A percentile compares a stretch with the other conserved stretches of the same genome.
These are phyloP conservation scores for Rhizophagus sp. DNA, from an alignment of 192 early-diverging fungal genomes.

Conservation along the genomic window DNA sequence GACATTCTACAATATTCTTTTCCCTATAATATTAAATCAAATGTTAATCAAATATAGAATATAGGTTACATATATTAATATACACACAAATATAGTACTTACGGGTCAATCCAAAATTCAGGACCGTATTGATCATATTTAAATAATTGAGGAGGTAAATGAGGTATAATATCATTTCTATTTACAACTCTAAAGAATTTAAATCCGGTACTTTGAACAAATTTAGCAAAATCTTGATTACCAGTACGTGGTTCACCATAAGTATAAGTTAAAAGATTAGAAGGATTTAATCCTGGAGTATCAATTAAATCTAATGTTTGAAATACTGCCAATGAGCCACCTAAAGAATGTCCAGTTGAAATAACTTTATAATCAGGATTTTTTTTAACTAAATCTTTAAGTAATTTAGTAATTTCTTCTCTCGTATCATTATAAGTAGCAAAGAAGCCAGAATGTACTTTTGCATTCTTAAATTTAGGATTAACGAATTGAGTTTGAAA, in stretches of 20 bases:
- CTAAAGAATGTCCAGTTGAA: not conserved
- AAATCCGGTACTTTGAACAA: conserved; percentile 1
- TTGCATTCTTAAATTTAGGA: not conserved
- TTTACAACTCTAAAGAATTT: conserved; percentile 6
- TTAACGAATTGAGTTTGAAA: not conserved
- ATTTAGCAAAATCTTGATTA: conserved; percentile 15
- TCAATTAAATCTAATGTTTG: conserved; percentile 18
- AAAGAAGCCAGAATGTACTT: not conserved
- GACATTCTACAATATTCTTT: conserved; percentile 10
- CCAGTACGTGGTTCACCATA: conserved; percentile 30
- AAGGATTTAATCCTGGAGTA: conserved; percentile 1
- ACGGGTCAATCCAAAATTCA: conserved; percentile 16
- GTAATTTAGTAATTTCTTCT: not conserved
- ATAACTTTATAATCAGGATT: conserved; percentile 24
- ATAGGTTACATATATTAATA: not conserved
- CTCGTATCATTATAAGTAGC: not conserved
- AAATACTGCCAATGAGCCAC: conserved; percentile 17
- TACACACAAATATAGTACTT: not conserved
- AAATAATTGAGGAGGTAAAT: conserved; percentile 3
- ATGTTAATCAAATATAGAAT: too few species aligned
- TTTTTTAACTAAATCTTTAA: conserved; percentile 3
- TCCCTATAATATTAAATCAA: not conserved
- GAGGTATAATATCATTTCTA: conserved; percentile 6
- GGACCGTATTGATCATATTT: conserved; percentile 9
- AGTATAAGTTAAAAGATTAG: conserved; percentile 18